A percentile compares a stretch with the other conserved stretches of the same genome.
Conservation (phyloP, 306 rosid genomes). For the Vigna angularis region DNA sequence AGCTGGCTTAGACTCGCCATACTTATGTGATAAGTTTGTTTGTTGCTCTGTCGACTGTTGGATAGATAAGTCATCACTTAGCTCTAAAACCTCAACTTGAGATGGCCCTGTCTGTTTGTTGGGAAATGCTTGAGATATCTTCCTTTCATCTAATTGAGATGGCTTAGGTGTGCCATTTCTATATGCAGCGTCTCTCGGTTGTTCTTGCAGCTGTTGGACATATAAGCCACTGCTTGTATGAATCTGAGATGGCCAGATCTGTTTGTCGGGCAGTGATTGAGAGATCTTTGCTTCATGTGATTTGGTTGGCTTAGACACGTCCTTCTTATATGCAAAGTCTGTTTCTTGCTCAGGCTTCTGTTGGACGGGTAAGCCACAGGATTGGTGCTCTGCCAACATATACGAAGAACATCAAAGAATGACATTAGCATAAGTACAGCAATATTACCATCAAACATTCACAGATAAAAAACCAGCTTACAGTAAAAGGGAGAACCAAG, state of each 20-base stretch:
- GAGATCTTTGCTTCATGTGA: neutral
- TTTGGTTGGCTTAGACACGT: neutral
- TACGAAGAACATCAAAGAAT: conserved; percentile 33
- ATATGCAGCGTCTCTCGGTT: neutral
- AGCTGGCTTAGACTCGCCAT: neutral
- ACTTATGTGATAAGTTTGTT: neutral
- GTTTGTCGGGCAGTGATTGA: neutral
- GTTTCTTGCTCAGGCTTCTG: neutral
- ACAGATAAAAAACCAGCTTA: conserved; percentile 4
- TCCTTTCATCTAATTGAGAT: neutral
- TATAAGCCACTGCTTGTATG: neutral
- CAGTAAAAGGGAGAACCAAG: neutral
- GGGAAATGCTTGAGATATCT: conserved; percentile 7
- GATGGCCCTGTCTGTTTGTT: neutral
- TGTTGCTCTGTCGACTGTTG: neutral
- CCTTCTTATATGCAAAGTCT: neutral
- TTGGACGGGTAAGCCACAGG: conserved; percentile 2
- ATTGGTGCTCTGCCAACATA: conserved; percentile 53
- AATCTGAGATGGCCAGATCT: neutral
- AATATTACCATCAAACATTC: conserved; percentile 10
- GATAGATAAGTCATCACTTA: neutral
- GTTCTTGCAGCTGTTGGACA: neutral
- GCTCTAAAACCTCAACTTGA: neutral
- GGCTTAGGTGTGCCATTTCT: neutral
- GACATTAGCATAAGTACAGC: conserved; percentile 15